Evolutionary conservation across 148 eudicot species (phyloP).

Genomic region (Pouteria glomerata): DNA sequence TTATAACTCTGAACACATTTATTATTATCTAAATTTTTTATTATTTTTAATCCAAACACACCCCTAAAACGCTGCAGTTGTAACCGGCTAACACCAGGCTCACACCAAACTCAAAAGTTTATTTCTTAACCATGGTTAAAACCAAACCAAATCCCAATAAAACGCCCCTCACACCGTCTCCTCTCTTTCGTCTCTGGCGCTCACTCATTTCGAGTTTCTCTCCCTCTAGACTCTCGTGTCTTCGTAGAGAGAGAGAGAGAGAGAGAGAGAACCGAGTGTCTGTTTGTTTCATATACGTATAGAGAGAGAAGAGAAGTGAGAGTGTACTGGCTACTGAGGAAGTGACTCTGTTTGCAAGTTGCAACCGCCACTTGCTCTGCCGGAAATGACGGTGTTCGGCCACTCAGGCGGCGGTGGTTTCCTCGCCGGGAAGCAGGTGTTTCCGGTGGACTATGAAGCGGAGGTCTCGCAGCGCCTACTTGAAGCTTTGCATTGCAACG

Average conservation of each 20-base stretch:
- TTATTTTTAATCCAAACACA: no score
- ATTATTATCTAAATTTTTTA: no score
- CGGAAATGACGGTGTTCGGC: slow-evolving; percentile 55
- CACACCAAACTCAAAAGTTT: background rate
- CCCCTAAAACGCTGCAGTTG: no score
- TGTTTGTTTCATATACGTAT: background rate
- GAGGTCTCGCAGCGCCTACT: slow-evolving; percentile 76
- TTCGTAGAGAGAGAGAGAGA: background rate
- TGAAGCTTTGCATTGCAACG: slow-evolving; percentile 46
- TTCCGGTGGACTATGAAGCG: slow-evolving; percentile 68
- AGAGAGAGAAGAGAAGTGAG: slow-evolving; percentile 1
- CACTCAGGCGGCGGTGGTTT: slow-evolving; percentile 44
- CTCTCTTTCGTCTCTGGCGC: slow-evolving; percentile 26
- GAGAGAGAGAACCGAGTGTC: background rate
- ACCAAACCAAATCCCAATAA: slow-evolving; percentile 12
- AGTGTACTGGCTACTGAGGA: background rate
- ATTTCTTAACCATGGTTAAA: slow-evolving; percentile 4
- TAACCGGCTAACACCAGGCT: background rate
- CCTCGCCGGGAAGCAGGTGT: slow-evolving; percentile 52
- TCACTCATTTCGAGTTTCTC: slow-evolving; percentile 39
- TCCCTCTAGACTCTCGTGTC: slow-evolving; percentile 24
- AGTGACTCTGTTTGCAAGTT: no score
- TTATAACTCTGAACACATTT: no score
- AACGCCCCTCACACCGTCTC: background rate
- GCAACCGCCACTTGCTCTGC: slow-evolving; percentile 11